Evolutionary conservation across 2,329 filamentous ascomycete species (phyloP).

Genomic region (Cyclaneusma minus): DNA sequence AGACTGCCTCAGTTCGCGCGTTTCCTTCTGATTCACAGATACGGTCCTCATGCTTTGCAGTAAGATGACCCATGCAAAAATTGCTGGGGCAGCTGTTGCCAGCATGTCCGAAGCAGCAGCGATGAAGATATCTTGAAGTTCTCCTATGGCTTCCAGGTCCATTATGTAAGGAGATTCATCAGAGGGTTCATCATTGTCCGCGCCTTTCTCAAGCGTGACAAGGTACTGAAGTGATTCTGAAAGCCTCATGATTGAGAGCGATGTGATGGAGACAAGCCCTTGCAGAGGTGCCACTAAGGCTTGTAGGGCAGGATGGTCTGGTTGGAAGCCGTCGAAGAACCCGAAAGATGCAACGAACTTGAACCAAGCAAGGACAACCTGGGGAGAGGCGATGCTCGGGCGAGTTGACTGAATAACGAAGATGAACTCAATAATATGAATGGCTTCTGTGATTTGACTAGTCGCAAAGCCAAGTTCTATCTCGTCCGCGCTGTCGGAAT

Average conservation of each 20-base stretch:
- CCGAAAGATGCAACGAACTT: constrained; percentile 48
- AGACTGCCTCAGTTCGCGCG: constrained; percentile 25
- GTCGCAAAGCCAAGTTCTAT: constrained; percentile 43
- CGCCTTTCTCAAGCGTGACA: constrained; percentile 37
- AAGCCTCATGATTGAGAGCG: constrained; percentile 52
- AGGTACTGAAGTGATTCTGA: constrained; percentile 28
- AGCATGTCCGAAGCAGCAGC: constrained; percentile 38
- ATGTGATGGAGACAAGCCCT: constrained; percentile 53
- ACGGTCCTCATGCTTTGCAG: constrained; percentile 45
- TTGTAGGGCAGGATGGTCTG: constrained; percentile 13
- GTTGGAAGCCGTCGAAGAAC: constrained; percentile 50
- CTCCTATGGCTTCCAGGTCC: constrained; percentile 51
- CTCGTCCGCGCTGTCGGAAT: constrained; percentile 32
- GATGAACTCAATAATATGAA: constrained; percentile 58
- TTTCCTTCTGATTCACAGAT: constrained; percentile 44
- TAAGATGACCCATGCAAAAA: constrained; percentile 71
- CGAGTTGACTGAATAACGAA: constrained; percentile 53
- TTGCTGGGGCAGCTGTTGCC: constrained; percentile 53
- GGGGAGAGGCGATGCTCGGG: constrained; percentile 37
- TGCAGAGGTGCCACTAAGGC: constrained; percentile 46
- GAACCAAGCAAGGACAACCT: constrained; percentile 57
- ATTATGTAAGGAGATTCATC: constrained; percentile 47
- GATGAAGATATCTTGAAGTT: constrained; percentile 58
- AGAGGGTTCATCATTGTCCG: constrained; percentile 22
- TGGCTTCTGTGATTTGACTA: constrained; percentile 51